Percentiles rank a stretch among this genome's conserved stretches.
Conservation (phyloP, 2,329 filamentous ascomycete genomes). For the Diaporthe sp. region DNA sequence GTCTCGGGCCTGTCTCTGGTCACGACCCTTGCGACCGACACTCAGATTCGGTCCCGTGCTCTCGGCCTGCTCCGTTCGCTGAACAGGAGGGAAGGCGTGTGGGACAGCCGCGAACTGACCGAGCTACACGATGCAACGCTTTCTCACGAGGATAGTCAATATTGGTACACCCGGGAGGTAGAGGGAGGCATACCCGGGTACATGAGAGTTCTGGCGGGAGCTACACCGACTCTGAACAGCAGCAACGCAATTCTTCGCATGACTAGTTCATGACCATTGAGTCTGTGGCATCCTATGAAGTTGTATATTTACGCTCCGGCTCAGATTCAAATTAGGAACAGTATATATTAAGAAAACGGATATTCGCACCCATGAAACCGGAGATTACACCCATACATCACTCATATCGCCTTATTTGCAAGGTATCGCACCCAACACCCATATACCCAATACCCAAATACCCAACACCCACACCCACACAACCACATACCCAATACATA, state of each 20-base stretch:
- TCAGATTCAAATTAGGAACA: too few relatives aligned
- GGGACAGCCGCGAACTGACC: neutral
- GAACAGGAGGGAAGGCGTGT: slow-evolving; percentile 8
- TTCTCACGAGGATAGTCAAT: slow-evolving; percentile 1
- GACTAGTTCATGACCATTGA: neutral
- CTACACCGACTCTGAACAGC: neutral
- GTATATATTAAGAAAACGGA: too few relatives aligned
- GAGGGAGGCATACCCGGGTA: slow-evolving; percentile 7
- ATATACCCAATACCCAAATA: too few relatives aligned
- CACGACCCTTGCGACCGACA: neutral
- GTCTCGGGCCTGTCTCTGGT: neutral
- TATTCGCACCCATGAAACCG: too few relatives aligned
- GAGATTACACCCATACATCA: too few relatives aligned
- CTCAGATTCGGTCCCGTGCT: neutral
- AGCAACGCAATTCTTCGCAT: slow-evolving; percentile 10
- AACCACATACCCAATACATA: too few relatives aligned
- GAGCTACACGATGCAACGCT: slow-evolving; percentile 9
- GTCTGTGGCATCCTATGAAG: too few relatives aligned
- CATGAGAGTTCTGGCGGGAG: neutral
- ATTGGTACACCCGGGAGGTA: neutral
- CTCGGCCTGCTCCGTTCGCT: slow-evolving; percentile 4
- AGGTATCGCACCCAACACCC: too few relatives aligned
- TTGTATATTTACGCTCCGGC: too few relatives aligned
- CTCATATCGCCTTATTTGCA: too few relatives aligned
- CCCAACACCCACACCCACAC: too few relatives aligned